phyloP scores from a whole-genome alignment of 257 asterid species.

The Solanum pennellii region DNA sequence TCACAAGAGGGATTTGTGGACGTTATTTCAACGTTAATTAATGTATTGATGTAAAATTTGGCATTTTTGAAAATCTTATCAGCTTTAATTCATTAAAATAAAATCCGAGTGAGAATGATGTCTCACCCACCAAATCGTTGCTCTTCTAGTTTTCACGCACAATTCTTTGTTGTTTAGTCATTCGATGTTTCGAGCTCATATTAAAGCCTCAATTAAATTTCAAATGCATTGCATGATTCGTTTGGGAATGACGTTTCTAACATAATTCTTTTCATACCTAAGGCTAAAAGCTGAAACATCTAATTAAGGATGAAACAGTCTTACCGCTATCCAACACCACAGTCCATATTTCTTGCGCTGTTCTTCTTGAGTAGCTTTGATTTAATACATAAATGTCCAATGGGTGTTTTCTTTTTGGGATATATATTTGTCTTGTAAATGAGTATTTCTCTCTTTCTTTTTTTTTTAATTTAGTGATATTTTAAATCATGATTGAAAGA shows the following conservation, averaged over 20 bases:
- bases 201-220: not conserved
- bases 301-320: not conserved
- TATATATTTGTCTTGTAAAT: not conserved
- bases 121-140: constrained; percentile 33
- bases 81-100: not conserved
- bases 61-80: not conserved
- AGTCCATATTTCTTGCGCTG: not conserved
- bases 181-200: not conserved
- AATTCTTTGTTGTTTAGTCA: no score
- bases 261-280: not conserved
- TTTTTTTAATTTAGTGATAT: not conserved
- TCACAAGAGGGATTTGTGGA: not conserved
- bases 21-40: constrained; percentile 1
- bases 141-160: not conserved
- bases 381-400: not conserved
- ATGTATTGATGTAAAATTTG: constrained; percentile 9
- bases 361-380: not conserved
- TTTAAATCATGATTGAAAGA: not conserved
- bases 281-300: not conserved
- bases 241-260: no score
- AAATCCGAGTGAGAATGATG: constrained; percentile 27
- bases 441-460: not conserved
- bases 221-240: no score
- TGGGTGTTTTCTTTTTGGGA: not conserved
- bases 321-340: not conserved